A percentile compares a stretch with the other conserved stretches of the same genome.
Conservation (phyloP, 208 protist species). For the Trypanosoma boissoni region DNA sequence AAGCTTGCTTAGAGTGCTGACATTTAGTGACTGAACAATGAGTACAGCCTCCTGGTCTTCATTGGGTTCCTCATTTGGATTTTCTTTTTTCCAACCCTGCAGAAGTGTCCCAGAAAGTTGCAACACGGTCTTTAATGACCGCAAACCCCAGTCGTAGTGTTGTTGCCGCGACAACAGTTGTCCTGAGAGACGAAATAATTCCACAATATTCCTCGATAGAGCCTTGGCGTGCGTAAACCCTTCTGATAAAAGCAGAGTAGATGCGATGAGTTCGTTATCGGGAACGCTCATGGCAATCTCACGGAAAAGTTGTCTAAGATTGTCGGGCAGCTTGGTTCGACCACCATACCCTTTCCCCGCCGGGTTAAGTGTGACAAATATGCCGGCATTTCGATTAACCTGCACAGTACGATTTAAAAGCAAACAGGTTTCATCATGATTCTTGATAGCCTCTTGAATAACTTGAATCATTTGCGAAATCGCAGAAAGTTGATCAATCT, state of each 20-base stretch:
- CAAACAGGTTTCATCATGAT: slow-evolving; percentile 59
- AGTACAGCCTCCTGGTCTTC: slow-evolving; percentile 87
- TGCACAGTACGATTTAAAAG: slow-evolving; percentile 76
- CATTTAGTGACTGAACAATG: slow-evolving; percentile 94
- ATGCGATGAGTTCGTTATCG: slow-evolving; percentile 96
- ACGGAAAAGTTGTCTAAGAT: slow-evolving; percentile 97
- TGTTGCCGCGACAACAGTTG: slow-evolving; percentile 96
- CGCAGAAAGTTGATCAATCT: slow-evolving; percentile 93
- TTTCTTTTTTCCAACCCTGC: slow-evolving; percentile 65
- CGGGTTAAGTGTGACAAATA: slow-evolving; percentile 98
- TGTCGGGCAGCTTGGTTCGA: slow-evolving; percentile 97
- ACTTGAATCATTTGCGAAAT: slow-evolving; percentile 95
- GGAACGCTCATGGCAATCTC: slow-evolving; percentile 98
- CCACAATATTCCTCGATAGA: slow-evolving; percentile 89
- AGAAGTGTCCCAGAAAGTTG: slow-evolving; percentile 88
- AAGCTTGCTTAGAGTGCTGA: slow-evolving; percentile 98
- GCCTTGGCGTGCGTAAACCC: slow-evolving; percentile 84
- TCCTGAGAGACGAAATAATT: slow-evolving; percentile 92
- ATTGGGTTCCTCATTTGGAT: slow-evolving; percentile 66
- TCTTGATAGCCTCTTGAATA: slow-evolving; percentile 91
- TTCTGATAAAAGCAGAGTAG: slow-evolving; percentile 88
- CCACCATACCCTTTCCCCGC: slow-evolving; percentile 96
- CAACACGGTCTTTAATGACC: slow-evolving; percentile 96
- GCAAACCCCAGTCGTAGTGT: slow-evolving; percentile 98
- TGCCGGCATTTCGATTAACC: slow-evolving; percentile 83